Base-by-base conservation (phyloP, 176 grass and related monocot genomes). In the Raddia guianensis region DNA sequence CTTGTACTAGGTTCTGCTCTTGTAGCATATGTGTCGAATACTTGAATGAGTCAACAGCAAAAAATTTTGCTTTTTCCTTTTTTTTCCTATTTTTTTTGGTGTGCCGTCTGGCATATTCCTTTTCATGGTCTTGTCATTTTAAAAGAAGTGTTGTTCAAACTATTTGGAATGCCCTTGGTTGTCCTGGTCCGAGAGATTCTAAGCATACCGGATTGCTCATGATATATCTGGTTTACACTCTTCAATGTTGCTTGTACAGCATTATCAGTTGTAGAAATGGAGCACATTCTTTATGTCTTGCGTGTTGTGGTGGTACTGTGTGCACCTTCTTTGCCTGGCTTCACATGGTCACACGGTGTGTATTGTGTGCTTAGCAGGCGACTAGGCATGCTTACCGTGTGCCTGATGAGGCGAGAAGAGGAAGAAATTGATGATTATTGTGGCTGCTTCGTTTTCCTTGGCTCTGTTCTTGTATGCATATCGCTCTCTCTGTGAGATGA, bases 1-100 rank as follows among this genome's bases (percentile, higher is more conserved):
- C 20, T 82, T 60, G 34, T 79, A 40, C 58, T 82, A 90, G 88
- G 88, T 79, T 68, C 55, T 75, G 62, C 40, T 62, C 72, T 27
- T 90, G 83, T 86, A 90, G 83, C 83, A 82, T 90, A 86, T 82
- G 62, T 73, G 73, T 90, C 86, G 21, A 69, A 74, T 43, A 40
- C 37, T 40, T 40, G 37, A 40, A 5, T 64, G 77, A 74, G 78
- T 82, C 77, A 52, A 67, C 65, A 64, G 78, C 79, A 71, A 90
- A 83, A 86, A 79, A 74, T 90, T 90, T 90, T 90, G 68, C 9
- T 79, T 68, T 55, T 78, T 78, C 81, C 66, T 72, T 47, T 71
- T 47, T 71, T 61, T 75, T 77, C 65, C 47, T 82, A 86, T 52
- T 55, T 78, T 82, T 73, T 61, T 8, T 15, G 75, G 77, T 27